Conservation (phyloP, 1,284 basidiomycete genomes). For the Stereum hirsutum region DNA sequence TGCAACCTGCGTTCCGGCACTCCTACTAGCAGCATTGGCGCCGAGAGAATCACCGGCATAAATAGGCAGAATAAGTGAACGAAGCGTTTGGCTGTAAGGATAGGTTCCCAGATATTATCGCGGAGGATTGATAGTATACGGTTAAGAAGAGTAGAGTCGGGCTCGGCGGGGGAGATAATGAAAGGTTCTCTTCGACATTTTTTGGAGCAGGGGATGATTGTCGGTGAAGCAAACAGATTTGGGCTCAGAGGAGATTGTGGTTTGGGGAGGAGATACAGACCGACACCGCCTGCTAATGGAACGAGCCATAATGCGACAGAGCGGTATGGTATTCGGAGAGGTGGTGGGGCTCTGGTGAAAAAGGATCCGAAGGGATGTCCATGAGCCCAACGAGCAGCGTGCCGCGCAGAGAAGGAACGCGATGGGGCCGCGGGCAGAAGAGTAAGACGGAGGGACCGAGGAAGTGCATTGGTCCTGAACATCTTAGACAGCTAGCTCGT, state of each 20-base stretch:
- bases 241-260: slow-evolving; percentile 30
- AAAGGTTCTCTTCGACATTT: too few relatives aligned
- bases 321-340: slow-evolving; percentile 13
- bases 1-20: slow-evolving; percentile 39
- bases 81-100: slow-evolving; percentile 81
- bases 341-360: slow-evolving; percentile 16
- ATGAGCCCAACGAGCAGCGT: slow-evolving; percentile 14
- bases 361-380: slow-evolving; percentile 16
- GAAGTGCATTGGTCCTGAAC: slow-evolving; percentile 15
- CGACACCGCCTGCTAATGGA: slow-evolving; percentile 46
- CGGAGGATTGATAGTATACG: slow-evolving; percentile 37
- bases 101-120: slow-evolving; percentile 72
- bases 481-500: too few relatives aligned
- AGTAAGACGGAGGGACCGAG: slow-evolving; percentile 16
- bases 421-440: slow-evolving; percentile 12
- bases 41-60: slow-evolving; percentile 76
- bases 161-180: slow-evolving; percentile 60
- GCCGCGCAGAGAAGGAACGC: slow-evolving; percentile 7
- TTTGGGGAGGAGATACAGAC: slow-evolving; percentile 35
- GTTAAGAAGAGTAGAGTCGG: slow-evolving; percentile 33
- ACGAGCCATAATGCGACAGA: slow-evolving; percentile 39
- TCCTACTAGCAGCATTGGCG: slow-evolving; percentile 84
- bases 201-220: slow-evolving; percentile 49
- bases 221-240: slow-evolving; percentile 46
- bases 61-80: slow-evolving; percentile 81